Base-by-base conservation (phyloP, 2,329 filamentous ascomycete genomes). In the Aspergillus sp. region DNA sequence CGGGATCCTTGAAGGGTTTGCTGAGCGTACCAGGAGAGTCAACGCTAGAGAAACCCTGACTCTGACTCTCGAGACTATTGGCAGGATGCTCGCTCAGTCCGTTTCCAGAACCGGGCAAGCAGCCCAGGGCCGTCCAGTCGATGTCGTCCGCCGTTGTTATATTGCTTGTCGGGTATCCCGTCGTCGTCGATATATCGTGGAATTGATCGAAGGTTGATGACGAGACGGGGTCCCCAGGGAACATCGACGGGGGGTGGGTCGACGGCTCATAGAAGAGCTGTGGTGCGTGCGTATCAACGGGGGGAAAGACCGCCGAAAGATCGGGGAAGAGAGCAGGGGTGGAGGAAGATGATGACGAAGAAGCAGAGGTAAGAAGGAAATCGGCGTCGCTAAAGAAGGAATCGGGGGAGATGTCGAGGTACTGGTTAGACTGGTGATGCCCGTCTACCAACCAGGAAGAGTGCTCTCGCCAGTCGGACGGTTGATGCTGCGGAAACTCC, bases 291-390 rank as follows among this genome's bases (percentile, higher is more conserved):
- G 50, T 23, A 40, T 59, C 59, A 55, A 46, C 59, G 59, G 53
- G 56, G 19, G 59, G 59, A 9, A 47, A 59, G 56, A 49, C 53
- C 59, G 59, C 44, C 50, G 59, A 52, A 12, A 55, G 51, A 40
- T 54, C 41, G 7, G 47, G 46, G 35, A 48, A 46, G 27, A 55
- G n/a, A 25, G 45, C 37, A 4, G 52, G 44, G 17, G 53, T 44
- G 21, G 53, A 43, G 2, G 41, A 55, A 31, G 56, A 52, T 2
- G 50, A 37, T 33, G 37, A 55, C 31, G 21, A 58, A 23, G 40
- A 41, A 35, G 19, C 35, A 31, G 41, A 46, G 14, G 11, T 43
- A 5, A 39, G 7, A 27, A 48, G 31, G 25, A 58, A 44, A 17
- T 61, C 56, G 25, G 44, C 41, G 52, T 44, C 55, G 31, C 50